phyloP scores from a whole-genome alignment of 2,329 filamentous ascomycete genomes.

The Nemania bipapillata region DNA sequence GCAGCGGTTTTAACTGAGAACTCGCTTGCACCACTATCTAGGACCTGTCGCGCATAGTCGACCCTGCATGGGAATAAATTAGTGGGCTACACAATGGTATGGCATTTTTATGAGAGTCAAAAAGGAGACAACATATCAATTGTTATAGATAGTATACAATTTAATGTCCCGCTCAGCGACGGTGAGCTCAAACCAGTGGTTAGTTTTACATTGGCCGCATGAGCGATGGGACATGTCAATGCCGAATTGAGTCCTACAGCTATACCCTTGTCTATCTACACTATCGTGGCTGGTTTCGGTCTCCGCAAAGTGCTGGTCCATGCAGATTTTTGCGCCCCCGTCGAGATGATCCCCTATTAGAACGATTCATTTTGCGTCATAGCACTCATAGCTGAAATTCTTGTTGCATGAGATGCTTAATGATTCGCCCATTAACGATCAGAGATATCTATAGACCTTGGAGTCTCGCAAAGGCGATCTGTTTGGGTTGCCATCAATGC shows the following conservation, averaged over 20 bases:
- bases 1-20: too few relatives aligned
- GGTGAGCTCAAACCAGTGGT: neutral
- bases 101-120: neutral
- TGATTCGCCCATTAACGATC: too few relatives aligned
- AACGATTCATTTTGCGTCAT: neutral
- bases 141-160: neutral
- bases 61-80: neutral
- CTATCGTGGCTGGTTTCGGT: neutral
- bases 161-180: neutral
- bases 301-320: neutral
- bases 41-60: neutral
- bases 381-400: neutral
- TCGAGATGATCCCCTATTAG: neutral
- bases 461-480: too few relatives aligned
- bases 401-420: neutral
- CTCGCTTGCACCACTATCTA: neutral
- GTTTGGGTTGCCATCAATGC: too few relatives aligned
- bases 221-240: neutral
- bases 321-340: neutral
- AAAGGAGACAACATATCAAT: neutral
- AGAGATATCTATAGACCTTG: too few relatives aligned
- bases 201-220: neutral
- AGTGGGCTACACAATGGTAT: neutral
- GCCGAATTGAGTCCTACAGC: neutral
- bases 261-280: neutral